Evolutionary conservation across 2,329 filamentous ascomycete species (phyloP), one percentile per base, ranked within the genome.

Genomic region (Xylariales sp.): DNA sequence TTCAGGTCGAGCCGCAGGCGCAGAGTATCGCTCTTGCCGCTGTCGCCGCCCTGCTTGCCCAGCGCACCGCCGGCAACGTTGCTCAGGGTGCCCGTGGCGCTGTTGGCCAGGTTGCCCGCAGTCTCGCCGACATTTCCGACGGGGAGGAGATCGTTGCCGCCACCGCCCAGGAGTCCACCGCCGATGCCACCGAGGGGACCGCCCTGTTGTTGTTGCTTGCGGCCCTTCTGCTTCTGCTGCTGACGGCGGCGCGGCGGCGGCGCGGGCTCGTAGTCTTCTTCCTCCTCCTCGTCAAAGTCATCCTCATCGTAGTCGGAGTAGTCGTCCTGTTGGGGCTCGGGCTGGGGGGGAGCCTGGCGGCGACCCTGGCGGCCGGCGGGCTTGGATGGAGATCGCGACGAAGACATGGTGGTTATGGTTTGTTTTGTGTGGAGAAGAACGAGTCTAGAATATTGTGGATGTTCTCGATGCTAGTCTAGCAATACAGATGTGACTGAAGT

Each of bases 1-100:
- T 93, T 93, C 43, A 89, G 71, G 55, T 93, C 87, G 14, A 91
- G 67, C 33, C 83, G 75, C 52, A 93, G 63, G 54, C 83, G 81
- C 55, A 90, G 65, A 18, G 85, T 85, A 51, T 90, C 56, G 27
- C 50, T 71, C 54, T 72, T 69, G 53, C 71, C 69, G 51, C 60
- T 54, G 29, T 52, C 50, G 14, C 40, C 43, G n/a, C 34, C 32
- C 14, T 37, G 18, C 7, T 50, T 41, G 17, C 41, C 38, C 12
- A 56, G 44, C 1, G 41, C 52, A 29, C 40, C 44, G 3, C 54
- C 52, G 7, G 55, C 46, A 1, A 59, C 50, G 12, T 49, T 48
- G 21, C 53, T 44, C 2, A 59, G 29, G 2, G 55, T 47, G 7
- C 53, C 48, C 15, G 50, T 51, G 6, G 53, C 54, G 13, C 50